Base-by-base conservation (phyloP, 768 basidiomycete genomes). In the Suillus alpinus region DNA sequence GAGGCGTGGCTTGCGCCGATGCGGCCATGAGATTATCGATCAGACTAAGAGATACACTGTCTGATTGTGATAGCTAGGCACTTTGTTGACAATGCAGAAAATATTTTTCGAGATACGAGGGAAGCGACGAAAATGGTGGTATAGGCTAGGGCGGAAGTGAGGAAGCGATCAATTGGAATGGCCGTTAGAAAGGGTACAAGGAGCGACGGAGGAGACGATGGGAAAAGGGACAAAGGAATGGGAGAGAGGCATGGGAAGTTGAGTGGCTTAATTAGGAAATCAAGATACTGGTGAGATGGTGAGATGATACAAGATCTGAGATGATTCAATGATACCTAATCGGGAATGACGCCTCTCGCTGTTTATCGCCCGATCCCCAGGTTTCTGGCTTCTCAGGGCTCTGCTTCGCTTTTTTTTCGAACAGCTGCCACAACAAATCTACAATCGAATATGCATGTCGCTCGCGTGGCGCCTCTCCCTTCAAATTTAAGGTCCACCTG, bases 1-100 rank as follows among this genome's bases (percentile, higher is more conserved):
- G 94, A 99, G 74, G 86, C 86, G 62, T 98, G 95, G 94, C 80
- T 98, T 66, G 87, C 85, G 65, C 94, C 94, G 63, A 94, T 94
- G 92, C 78, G 92, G 68, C 92, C 92, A 67, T 93, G 80, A 86
- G 67, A 62, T 65, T 56, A 43, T 18, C 49, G 53, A 62, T 29
- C 29, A 43, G 5, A 36, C 36, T 40, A 58, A 49, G 20, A 18
- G 26, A 12, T 47, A 62, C 57, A 46, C n/a, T n/a, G n/a, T n/a
- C n/a, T n/a, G 46, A 26, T 26, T 20, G 26, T 44, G 51, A 53
- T 53, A 26, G 26, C 26, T 26, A 53, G 34, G 34, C 16, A 34
- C n/a, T 51, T n/a, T 43, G 36, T 16, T 58, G 57, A n/a, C 55
- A 57, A 43, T 13, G 1, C 16, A 14, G 37, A 58, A 58, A 58